Conservation (phyloP, 2,329 filamentous ascomycete genomes). For the Alternaria solani region DNA sequence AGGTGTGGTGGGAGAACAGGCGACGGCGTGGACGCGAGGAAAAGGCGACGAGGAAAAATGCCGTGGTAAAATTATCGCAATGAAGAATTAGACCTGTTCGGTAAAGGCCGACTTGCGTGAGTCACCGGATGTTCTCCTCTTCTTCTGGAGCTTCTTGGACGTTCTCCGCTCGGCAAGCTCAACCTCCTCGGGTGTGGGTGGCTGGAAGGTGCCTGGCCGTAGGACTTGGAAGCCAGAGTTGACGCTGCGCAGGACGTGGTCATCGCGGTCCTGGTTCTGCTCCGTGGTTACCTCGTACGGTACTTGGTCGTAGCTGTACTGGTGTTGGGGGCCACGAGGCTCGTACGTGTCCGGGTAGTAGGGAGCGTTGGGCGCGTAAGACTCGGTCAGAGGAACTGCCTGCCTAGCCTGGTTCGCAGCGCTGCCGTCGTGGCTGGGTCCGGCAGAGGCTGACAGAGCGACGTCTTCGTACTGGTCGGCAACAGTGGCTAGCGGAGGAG, state of each 20-base stretch:
- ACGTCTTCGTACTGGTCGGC: constrained; percentile 25
- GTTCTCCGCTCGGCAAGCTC: constrained; percentile 46
- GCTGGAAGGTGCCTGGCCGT: constrained; percentile 50
- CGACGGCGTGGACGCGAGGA: constrained; percentile 31
- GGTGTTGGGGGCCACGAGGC: constrained; percentile 48
- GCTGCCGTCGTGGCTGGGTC: constrained; percentile 34
- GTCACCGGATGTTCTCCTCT: constrained; percentile 43
- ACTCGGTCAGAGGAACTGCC: constrained; percentile 48
- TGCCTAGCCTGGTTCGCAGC: constrained; percentile 39
- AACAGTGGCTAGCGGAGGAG: constrained; percentile 40
- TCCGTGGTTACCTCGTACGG: constrained; percentile 39
- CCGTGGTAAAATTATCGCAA: constrained; percentile 23
- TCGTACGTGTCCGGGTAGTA: constrained; percentile 48
- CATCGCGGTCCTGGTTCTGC: constrained; percentile 42
- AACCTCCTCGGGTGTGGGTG: constrained; percentile 41
- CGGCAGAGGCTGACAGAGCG: constrained; percentile 13
- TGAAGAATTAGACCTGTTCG: constrained; percentile 45
- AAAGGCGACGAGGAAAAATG: constrained; percentile 3
- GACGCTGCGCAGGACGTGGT: constrained; percentile 51
- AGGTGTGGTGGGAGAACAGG: constrained; percentile 28
- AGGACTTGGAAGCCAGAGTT: constrained; percentile 55
- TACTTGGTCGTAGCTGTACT: constrained; percentile 46
- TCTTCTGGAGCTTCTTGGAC: constrained; percentile 55
- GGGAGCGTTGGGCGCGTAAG: constrained; percentile 45
- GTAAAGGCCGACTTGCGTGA: constrained; percentile 48